Conservation (phyloP, 441 rosid species). For the Syzygium malaccense region DNA sequence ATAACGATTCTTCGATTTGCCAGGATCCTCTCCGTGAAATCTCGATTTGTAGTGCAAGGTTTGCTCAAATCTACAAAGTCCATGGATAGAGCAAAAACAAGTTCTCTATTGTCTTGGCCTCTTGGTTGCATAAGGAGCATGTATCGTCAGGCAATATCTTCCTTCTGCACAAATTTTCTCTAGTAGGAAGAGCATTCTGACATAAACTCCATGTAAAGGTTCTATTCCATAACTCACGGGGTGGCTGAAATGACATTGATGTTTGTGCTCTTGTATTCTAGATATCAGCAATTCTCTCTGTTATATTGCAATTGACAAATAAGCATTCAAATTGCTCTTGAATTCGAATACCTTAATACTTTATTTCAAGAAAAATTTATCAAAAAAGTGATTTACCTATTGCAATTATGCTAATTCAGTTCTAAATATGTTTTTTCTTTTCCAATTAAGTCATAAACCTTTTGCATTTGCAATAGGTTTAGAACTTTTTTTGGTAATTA, state of each 20-base stretch:
- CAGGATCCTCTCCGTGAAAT: not conserved
- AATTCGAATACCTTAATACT: not conserved
- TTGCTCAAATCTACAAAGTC: not conserved
- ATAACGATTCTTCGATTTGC: too few species aligned
- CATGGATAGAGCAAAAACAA: not conserved
- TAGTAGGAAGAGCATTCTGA: not conserved
- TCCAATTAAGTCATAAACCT: too few species aligned
- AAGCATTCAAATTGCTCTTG: not conserved
- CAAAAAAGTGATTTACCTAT: too few species aligned
- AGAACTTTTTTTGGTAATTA: too few species aligned
- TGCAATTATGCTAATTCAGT: too few species aligned
- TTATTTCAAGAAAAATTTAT: too few species aligned
- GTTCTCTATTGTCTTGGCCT: not conserved
- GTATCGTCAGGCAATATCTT: not conserved
- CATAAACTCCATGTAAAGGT: not conserved
- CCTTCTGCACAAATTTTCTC: not conserved
- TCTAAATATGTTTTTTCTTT: too few species aligned
- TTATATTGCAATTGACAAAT: not conserved
- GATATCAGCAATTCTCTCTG: not conserved
- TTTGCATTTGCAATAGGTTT: too few species aligned
- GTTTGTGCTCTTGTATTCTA: not conserved
- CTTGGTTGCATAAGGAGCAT: not conserved
- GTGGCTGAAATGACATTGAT: not conserved
- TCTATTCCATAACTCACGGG: not conserved
- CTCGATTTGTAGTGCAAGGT: accelerated